Evolutionary conservation across 2,329 filamentous ascomycete genomes (phyloP), one percentile per base, ranked within the genome.

Genomic region (Cladorrhinum sp.): DNA sequence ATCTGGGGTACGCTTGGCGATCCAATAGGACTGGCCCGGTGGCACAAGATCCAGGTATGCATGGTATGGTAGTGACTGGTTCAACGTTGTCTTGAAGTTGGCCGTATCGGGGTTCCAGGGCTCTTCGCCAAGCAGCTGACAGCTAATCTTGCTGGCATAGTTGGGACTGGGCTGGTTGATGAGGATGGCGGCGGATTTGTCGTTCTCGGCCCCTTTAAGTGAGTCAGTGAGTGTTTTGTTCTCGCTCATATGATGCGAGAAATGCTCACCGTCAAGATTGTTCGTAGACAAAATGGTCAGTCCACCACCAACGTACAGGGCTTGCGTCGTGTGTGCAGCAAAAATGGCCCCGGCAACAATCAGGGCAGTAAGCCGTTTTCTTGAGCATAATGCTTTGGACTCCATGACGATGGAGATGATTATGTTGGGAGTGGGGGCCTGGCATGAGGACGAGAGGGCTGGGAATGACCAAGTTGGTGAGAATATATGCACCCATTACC

Each of bases 31-130:
- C 41, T 60, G 36, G 20, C 48, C 32, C 50, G 48, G 41, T 25
- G 65, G 25, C 1, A 61, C 66, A 20, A 65, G 16, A 5, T 59
- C 59, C 10, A 66, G 65, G 60, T 65, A 67, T 6, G 57, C 49
- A 51, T 68, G 69, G 60, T 71, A 72, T 1, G 60, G 58, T 1
- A 72, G 62, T 2, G 65, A 60, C 1, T 50, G 50, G 48, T 65
- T 65, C 6, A 72, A 58, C 3, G 61, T 36, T 1, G 61, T 36
- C 22, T 60, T 56, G 57, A 71, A 70, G 29, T 62, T 38, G 12
- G 65, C 48, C 10, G 29, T 62, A 45, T 67, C 65, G 0, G 69
- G 69, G 45, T 61, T 64, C 70, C 70, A 70, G 16, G 60, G 63
- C 9, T 51, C 48, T 48, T 70, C 68, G 23, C 63, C 63, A 6